These are phyloP conservation scores for Claviceps purpurea DNA, from an alignment of 2,329 filamentous ascomycete species.

Conservation along the genomic window DNA sequence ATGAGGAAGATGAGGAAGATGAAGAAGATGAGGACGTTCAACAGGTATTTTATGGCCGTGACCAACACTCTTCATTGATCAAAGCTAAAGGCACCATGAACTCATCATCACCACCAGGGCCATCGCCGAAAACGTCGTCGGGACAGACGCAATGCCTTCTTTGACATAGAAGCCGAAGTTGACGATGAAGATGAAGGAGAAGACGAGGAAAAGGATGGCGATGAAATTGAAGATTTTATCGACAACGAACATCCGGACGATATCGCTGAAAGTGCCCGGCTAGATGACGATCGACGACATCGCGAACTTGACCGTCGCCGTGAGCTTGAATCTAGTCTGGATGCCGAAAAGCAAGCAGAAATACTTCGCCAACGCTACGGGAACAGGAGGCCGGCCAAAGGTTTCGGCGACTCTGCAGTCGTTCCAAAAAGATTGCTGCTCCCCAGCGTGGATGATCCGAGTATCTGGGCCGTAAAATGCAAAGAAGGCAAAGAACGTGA, in stretches of 20 bases:
- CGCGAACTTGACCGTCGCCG: slow-evolving; percentile 87
- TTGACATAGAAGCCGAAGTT: slow-evolving; percentile 97
- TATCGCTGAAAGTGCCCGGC: slow-evolving; percentile 62
- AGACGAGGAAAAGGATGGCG: slow-evolving; percentile 80
- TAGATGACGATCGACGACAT: slow-evolving; percentile 84
- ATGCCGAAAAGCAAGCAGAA: slow-evolving; percentile 87
- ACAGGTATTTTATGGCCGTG: slow-evolving; percentile 27
- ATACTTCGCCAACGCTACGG: slow-evolving; percentile 80
- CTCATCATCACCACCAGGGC: slow-evolving; percentile 24
- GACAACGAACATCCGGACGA: slow-evolving; percentile 88
- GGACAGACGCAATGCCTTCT: slow-evolving; percentile 69
- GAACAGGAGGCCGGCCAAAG: slow-evolving; percentile 53
- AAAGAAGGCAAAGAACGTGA: slow-evolving; percentile 94
- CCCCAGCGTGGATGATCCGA: slow-evolving; percentile 87
- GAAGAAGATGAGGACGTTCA: slow-evolving; percentile 57
- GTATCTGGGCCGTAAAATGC: slow-evolving; percentile 88
- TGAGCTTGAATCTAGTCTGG: slow-evolving; percentile 74
- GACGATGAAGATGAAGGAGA: slow-evolving; percentile 85
- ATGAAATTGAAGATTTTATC: slow-evolving; percentile 72
- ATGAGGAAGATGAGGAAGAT: slow-evolving; percentile 32
- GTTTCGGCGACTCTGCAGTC: slow-evolving; percentile 56
- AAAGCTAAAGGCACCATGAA: background rate
- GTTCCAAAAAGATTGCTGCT: slow-evolving; percentile 78
- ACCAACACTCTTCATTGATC: no score
- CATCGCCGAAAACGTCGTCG: slow-evolving; percentile 72